phyloP scores from a whole-genome alignment of 495 filamentous ascomycete genomes.

The Bryoglossum gracile region DNA sequence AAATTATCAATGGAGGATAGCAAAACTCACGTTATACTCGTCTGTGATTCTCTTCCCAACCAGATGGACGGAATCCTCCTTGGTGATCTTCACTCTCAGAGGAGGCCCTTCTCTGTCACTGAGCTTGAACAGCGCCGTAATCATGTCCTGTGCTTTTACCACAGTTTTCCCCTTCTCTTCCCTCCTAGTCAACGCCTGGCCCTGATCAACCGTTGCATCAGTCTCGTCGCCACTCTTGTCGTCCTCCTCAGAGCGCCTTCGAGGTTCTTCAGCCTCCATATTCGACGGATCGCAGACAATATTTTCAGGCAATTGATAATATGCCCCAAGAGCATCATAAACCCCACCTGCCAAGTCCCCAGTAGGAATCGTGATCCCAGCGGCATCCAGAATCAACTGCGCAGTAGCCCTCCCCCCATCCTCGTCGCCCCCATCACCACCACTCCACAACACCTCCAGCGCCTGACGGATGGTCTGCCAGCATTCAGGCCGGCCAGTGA shows the following conservation, averaged over 20 bases:
- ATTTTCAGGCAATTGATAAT: constrained; percentile 70
- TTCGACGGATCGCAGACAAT: constrained; percentile 72
- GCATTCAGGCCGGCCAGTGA: constrained; percentile 65
- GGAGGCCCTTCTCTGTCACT: constrained; percentile 54
- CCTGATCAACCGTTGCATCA: constrained; percentile 12
- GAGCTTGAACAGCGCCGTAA: constrained; percentile 56
- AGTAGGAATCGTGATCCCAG: constrained; percentile 71
- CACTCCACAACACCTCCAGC: constrained; percentile 54
- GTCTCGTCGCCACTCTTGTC: constrained; percentile 1
- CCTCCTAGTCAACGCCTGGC: constrained; percentile 32
- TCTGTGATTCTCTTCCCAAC: constrained; percentile 57
- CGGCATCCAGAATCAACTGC: constrained; percentile 70
- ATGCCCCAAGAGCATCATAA: constrained; percentile 70
- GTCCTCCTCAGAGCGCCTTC: constrained; percentile 21
- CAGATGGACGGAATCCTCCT: constrained; percentile 53
- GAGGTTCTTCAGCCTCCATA: constrained; percentile 36
- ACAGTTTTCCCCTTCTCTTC: constrained; percentile 60
- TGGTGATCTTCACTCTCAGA: constrained; percentile 50
- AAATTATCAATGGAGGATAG: background rate
- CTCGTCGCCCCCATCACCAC: constrained; percentile 28
- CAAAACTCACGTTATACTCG: constrained; percentile 52
- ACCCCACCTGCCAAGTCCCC: constrained; percentile 64
- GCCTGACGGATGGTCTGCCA: constrained; percentile 69
- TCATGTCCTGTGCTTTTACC: constrained; percentile 21
- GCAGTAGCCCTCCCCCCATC: constrained; percentile 54